A percentile compares a stretch with the other conserved stretches of the same genome.
Conservation (phyloP, 257 asterid genomes). For the Solanum tarapatanum region DNA sequence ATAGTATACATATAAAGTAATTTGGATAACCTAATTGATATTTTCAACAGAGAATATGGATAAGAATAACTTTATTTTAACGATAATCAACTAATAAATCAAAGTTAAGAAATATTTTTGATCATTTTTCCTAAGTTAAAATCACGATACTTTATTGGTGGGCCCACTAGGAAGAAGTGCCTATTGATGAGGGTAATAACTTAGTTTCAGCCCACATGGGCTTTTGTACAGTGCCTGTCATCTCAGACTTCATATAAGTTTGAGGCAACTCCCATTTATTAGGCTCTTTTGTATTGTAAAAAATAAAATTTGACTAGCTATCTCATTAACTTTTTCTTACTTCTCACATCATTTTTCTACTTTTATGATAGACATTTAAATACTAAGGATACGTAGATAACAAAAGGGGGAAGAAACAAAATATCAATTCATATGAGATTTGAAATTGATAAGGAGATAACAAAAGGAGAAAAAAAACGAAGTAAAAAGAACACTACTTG, state of each 20-base stretch:
- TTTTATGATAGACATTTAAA: not conserved
- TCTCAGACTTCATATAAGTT: not conserved
- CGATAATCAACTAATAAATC: no score
- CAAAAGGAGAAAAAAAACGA: not conserved
- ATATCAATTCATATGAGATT: not conserved
- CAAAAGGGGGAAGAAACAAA: not conserved
- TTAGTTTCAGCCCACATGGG: not conserved
- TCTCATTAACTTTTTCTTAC: not conserved
- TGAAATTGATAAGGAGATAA: not conserved
- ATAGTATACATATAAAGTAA: no score
- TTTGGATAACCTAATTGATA: no score
- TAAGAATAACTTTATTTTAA: no score
- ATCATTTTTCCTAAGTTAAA: no score
- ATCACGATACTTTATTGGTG: not conserved
- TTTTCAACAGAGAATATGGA: accelerated
- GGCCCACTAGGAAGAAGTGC: not conserved
- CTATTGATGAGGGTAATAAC: not conserved
- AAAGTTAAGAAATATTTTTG: no score
- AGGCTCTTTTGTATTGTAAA: not conserved
- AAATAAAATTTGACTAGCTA: not conserved
- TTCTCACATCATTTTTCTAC: not conserved
- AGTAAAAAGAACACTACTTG: not conserved
- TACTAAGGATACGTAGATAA: not conserved
- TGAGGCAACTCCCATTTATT: not conserved
- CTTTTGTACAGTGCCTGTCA: not conserved